These are phyloP conservation scores for Leishmania tropica DNA, from an alignment of 208 protist species.

Conservation along the genomic window DNA sequence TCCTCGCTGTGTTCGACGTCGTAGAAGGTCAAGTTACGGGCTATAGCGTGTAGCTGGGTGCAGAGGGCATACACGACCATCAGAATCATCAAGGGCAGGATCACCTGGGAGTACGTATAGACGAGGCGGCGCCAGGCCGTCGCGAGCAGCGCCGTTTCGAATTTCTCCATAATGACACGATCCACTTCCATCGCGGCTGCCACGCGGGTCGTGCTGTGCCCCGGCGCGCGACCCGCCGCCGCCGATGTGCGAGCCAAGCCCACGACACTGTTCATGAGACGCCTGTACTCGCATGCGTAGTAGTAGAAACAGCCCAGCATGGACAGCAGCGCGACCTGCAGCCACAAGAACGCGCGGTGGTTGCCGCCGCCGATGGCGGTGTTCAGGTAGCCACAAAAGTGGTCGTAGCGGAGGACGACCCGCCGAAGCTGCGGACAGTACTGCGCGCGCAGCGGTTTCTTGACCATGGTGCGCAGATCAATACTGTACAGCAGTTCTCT, in stretches of 20 bases:
- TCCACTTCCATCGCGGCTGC: neutral
- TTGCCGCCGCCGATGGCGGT: constrained; percentile 80
- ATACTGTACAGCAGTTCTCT: constrained; percentile 48
- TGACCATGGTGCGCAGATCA: constrained; percentile 64
- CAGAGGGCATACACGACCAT: constrained; percentile 34
- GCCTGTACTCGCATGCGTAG: constrained; percentile 33
- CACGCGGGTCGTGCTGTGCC: neutral
- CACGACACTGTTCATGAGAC: constrained; percentile 13
- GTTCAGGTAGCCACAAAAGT: constrained; percentile 70
- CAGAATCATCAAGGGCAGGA: constrained; percentile 51
- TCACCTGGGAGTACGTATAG: constrained; percentile 60
- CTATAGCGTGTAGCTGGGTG: constrained; percentile 49
- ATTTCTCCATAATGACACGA: constrained; percentile 1
- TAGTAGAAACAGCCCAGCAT: constrained; percentile 36
- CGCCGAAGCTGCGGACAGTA: constrained; percentile 55
- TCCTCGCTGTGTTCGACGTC: constrained; percentile 56
- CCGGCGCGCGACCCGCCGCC: neutral
- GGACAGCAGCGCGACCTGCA: constrained; percentile 35
- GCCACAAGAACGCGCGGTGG: constrained; percentile 58
- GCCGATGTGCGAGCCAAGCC: neutral
- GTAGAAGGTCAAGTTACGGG: constrained; percentile 69
- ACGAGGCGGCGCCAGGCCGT: constrained; percentile 39
- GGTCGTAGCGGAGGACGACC: constrained; percentile 78
- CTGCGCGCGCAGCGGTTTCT: constrained; percentile 83
- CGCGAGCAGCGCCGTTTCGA: constrained; percentile 5